Base-by-base conservation (phyloP, 176 grass and related monocot species). In the Juncus effusus region DNA sequence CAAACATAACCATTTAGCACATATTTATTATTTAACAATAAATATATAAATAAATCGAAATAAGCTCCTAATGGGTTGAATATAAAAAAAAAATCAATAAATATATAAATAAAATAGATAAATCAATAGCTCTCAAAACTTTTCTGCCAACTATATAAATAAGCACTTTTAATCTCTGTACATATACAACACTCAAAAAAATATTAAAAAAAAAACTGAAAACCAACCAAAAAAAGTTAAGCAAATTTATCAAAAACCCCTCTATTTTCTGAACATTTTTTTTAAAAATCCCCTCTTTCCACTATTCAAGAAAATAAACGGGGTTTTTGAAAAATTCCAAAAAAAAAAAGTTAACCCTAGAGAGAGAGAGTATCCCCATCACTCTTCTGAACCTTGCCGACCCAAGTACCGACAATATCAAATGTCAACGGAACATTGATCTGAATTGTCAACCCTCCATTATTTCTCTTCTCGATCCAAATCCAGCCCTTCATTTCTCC, bases 361-460 rank as follows among this genome's bases (percentile, higher is more conserved):
- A 47, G 44, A 47, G 2, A 47, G 44, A 47, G 44, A 47, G 44
- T 72, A 58, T 58, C 69, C 42, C 3, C 9, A 42, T 13, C 54
- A 57, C 68, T 59, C 37, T 6, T 47, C 44, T 42, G 13, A 51
- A 13, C 54, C 38, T 72, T 72, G 69, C 58, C 69, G 3, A 38
- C 69, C 39, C 38, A 54, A 76, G 73, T 65, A 54, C 47, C 36
- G 60, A 76, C 59, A 62, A n/a, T 2, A 13, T 47, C 38, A 55
- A 76, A 76, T 65, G 60, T 76, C 61, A 76, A 76, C 50, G 58
- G 40, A 45, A 50, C 60, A 56, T 76, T 36, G 42, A 15, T 13
- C 4, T 54, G 9, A 16, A 76, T 54, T 45, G 49, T 54, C 58
- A 76, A 72, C 52, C 69, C 69, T 35, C 56, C 4, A 38, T 59